Percentiles rank a stretch among this genome's conserved stretches.
These are phyloP conservation scores for Umbelopsis sp. DNA, from an alignment of 192 early-diverging fungal species.

Conservation along the genomic window DNA sequence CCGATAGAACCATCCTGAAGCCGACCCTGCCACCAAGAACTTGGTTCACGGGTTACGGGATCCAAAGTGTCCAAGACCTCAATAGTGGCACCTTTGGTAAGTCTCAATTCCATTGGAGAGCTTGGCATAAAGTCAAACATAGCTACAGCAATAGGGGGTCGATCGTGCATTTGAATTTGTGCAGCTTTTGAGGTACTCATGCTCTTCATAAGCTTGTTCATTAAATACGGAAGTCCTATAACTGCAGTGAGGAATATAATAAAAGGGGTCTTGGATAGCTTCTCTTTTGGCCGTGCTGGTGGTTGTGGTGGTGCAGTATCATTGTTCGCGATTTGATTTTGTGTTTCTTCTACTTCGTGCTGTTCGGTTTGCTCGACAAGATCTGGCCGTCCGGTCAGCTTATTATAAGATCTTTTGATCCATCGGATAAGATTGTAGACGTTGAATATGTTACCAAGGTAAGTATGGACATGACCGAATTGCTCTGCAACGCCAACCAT, in stretches of 20 bases:
- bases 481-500: constrained; percentile 95
- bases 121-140: constrained; percentile 79
- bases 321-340: background rate
- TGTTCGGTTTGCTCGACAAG: constrained; percentile 70
- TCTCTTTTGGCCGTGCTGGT: background rate
- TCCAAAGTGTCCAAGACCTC: constrained; percentile 82
- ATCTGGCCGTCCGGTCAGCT: constrained; percentile 62
- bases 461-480: constrained; percentile 83
- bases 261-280: constrained; percentile 64
- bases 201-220: constrained; percentile 73
- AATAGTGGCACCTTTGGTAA: constrained; percentile 82
- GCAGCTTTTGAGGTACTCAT: constrained; percentile 30
- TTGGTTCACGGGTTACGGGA: constrained; percentile 65
- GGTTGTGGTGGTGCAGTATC: constrained; percentile 1
- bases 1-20: constrained; percentile 77
- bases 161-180: constrained; percentile 12
- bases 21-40: constrained; percentile 87
- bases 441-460: constrained; percentile 78
- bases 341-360: constrained; percentile 14
- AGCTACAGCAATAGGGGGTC: constrained; percentile 63
- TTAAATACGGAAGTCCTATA: constrained; percentile 85
- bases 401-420: constrained; percentile 60
- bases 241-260: constrained; percentile 79
- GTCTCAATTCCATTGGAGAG: constrained; percentile 74
- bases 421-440: constrained; percentile 71